Conservation (phyloP, 805 yeast genomes). For the Hyphopichia homilentoma region DNA sequence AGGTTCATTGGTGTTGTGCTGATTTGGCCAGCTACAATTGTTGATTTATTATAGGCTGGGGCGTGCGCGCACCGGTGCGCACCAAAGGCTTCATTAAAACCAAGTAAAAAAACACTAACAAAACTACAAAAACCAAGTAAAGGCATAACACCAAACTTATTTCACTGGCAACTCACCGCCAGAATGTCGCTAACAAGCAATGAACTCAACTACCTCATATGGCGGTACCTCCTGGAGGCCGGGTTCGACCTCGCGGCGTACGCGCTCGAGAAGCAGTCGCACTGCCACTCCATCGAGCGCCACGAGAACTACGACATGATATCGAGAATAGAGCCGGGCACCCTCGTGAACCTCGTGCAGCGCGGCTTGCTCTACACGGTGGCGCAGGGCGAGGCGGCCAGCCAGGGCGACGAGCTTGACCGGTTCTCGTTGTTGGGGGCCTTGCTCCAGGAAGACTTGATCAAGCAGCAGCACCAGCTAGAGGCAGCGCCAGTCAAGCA, state of each 20-base stretch:
- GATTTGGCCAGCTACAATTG: too few relatives aligned
- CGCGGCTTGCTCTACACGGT: constrained; percentile 80
- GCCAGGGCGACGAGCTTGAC: constrained; percentile 11
- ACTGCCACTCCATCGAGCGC: constrained; percentile 52
- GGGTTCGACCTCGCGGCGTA: constrained; percentile 75
- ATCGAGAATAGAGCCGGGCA: constrained; percentile 66
- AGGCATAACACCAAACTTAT: too few relatives aligned
- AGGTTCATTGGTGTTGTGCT: constrained; percentile 21
- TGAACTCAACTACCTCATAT: constrained; percentile 84
- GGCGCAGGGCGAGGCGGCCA: constrained; percentile 52
- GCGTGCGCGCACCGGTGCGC: too few relatives aligned
- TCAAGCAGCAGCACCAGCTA: not conserved
- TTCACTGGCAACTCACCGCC: too few relatives aligned
- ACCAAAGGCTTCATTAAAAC: too few relatives aligned
- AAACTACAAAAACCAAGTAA: too few relatives aligned
- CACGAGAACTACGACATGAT: constrained; percentile 37
- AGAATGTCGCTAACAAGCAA: constrained; percentile 76
- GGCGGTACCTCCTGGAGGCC: constrained; percentile 88
- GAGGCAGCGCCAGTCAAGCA: not conserved
- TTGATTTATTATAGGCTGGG: too few relatives aligned
- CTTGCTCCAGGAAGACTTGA: constrained; percentile 39
- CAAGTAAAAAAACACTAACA: too few relatives aligned
- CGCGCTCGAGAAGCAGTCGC: constrained; percentile 74
- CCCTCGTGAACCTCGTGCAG: constrained; percentile 77
- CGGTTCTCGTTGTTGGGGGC: constrained; percentile 53